Conservation (phyloP, 345 rosid genomes). For the Jatropha curcas region DNA sequence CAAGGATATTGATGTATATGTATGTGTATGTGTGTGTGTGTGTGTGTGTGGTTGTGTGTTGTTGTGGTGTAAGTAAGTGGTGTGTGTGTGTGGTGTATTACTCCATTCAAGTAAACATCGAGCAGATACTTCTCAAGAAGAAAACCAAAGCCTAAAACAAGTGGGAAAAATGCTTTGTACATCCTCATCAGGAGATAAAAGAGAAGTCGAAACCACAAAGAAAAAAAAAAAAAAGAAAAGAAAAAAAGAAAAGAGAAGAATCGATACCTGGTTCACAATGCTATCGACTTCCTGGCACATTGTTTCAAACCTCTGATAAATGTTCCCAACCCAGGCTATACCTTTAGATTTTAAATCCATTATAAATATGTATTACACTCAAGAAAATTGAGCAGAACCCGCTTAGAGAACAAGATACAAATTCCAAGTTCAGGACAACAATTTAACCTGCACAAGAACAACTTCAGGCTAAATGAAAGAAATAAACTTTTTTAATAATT, state of each 20-base stretch:
- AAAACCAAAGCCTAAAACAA: too few relatives aligned
- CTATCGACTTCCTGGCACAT: conserved; percentile 62
- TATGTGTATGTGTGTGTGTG: too few relatives aligned
- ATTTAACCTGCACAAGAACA: conserved; percentile 2
- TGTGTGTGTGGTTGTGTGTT: too few relatives aligned
- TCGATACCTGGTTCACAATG: conserved; percentile 53
- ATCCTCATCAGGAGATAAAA: too few relatives aligned
- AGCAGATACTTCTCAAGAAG: too few relatives aligned
- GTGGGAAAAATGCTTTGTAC: too few relatives aligned
- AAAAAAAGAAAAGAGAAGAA: neutral
- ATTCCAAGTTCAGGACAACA: neutral
- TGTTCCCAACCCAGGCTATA: conserved; percentile 61
- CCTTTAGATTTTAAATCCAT: conserved; percentile 59
- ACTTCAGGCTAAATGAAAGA: neutral
- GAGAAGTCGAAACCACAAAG: too few relatives aligned
- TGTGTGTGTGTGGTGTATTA: too few relatives aligned
- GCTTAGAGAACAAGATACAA: neutral
- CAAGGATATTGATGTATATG: neutral
- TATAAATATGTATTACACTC: neutral
- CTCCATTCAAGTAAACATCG: neutral
- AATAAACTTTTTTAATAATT: too few relatives aligned
- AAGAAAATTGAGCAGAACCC: too few relatives aligned
- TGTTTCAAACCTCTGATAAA: conserved; percentile 68
- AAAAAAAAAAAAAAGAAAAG: neutral
- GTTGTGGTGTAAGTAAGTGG: too few relatives aligned